Conservation (phyloP, 2,329 filamentous ascomycete genomes). For the Stagonosporopsis rhizophila region DNA sequence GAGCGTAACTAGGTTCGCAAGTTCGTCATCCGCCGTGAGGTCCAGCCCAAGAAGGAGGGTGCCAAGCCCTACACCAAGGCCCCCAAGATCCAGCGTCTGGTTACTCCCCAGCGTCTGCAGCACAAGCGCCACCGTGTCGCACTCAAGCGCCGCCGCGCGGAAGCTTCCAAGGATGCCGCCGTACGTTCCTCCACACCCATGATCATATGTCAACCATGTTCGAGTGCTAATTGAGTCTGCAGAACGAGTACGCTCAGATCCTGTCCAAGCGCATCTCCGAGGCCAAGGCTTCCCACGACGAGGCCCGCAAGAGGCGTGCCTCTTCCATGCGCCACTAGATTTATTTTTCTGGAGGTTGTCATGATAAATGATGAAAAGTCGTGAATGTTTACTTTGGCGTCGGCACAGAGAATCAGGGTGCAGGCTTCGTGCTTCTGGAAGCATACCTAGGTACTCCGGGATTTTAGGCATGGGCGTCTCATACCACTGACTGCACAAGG, state of each 20-base stretch:
- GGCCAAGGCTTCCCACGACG: slow-evolving; percentile 91
- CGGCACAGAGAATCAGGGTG: slow-evolving; percentile 44
- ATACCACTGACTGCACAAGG: slow-evolving; percentile 47
- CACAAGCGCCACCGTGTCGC: slow-evolving; percentile 99
- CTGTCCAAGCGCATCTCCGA: slow-evolving; percentile 97
- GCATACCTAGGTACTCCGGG: slow-evolving; percentile 34
- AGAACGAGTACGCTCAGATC: slow-evolving; percentile 97
- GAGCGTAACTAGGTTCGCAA: slow-evolving; percentile 79
- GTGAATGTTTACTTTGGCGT: slow-evolving; percentile 48
- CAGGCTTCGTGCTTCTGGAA: slow-evolving; percentile 43
- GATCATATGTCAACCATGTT: not conserved
- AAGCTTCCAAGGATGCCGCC: slow-evolving; percentile 98
- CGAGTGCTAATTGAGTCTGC: slow-evolving; percentile 25
- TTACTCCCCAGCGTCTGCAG: slow-evolving; percentile 99
- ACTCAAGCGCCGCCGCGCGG: slow-evolving; percentile 96
- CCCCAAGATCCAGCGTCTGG: slow-evolving; percentile 99
- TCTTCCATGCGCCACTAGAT: slow-evolving; percentile 68
- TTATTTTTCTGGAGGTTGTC: slow-evolving; percentile 20
- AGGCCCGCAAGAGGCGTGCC: slow-evolving; percentile 95
- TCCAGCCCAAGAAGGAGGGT: slow-evolving; percentile 96
- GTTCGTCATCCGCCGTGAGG: slow-evolving; percentile 99
- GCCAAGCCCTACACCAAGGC: slow-evolving; percentile 99
- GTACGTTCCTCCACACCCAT: slow-evolving; percentile 63
- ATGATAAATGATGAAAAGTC: slow-evolving; percentile 43
- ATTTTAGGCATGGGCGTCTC: slow-evolving; percentile 45